Evolutionary conservation across 164 flowering plant genomes (phyloP).

Genomic region (Protea cynaroides): DNA sequence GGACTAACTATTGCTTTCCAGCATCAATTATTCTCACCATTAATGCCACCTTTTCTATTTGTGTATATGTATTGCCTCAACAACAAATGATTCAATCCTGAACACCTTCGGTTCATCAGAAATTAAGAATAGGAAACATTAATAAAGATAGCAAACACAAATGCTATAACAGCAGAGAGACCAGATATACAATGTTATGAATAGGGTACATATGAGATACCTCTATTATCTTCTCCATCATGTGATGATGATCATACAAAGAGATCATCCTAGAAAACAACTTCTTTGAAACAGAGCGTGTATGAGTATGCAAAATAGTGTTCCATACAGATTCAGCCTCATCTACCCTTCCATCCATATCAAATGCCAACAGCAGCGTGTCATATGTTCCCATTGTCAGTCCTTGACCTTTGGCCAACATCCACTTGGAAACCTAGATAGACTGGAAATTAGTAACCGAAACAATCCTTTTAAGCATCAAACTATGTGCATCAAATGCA

Average conservation of each 20-base stretch:
- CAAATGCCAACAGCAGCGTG: slow-evolving; percentile 82
- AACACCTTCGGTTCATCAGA: no score
- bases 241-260: slow-evolving; percentile 75
- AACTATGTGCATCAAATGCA: background rate
- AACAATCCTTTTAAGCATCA: background rate
- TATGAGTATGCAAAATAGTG: slow-evolving; percentile 73
- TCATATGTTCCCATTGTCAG: slow-evolving; percentile 94
- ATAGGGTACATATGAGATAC: slow-evolving; percentile 27
- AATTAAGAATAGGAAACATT: no score
- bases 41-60: no score
- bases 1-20: no score
- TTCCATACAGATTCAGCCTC: slow-evolving; percentile 96
- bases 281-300: slow-evolving; percentile 74
- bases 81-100: no score
- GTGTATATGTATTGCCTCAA: no score
- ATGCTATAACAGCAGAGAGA: no score
- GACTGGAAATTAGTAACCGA: background rate
- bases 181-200: background rate
- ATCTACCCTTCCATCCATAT: slow-evolving; percentile 72
- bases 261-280: slow-evolving; percentile 90
- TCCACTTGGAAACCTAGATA: slow-evolving; percentile 84
- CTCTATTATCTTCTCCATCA: slow-evolving; percentile 72
- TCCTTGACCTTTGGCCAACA: slow-evolving; percentile 97
- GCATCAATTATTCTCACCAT: no score
- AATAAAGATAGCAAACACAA: no score